Percentiles rank a stretch among this genome's conserved stretches.
These are phyloP conservation scores for Aspergillus asperescens DNA, from an alignment of 495 filamentous ascomycete species.

Conservation along the genomic window DNA sequence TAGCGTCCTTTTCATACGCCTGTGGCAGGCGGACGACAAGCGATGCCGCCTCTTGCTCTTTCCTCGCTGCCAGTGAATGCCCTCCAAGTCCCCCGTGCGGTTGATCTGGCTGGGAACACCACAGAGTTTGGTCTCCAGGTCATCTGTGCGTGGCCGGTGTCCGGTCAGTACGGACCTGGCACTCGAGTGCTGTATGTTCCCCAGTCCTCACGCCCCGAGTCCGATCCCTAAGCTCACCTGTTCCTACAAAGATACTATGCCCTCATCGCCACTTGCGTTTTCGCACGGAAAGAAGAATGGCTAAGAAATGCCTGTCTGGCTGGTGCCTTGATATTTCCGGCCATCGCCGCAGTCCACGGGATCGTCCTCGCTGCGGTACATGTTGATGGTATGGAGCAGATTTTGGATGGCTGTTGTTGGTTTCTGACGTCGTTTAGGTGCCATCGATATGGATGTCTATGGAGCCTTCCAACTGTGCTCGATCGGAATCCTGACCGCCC, in stretches of 20 bases:
- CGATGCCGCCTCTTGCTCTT: neutral
- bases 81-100: neutral
- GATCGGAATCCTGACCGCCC: slow-evolving; percentile 1
- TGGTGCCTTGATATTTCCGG: neutral
- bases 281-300: slow-evolving; percentile 3
- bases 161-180: slow-evolving; percentile 1
- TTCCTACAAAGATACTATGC: neutral
- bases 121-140: neutral
- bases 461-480: slow-evolving; percentile 5
- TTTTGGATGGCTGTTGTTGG: neutral
- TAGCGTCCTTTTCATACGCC: neutral
- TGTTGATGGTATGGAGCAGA: neutral
- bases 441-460: slow-evolving; percentile 4
- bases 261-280: neutral
- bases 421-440: neutral
- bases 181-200: neutral
- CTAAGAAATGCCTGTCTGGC: slow-evolving; percentile 2
- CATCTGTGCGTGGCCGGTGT: slow-evolving; percentile 1
- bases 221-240: neutral
- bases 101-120: neutral
- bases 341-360: slow-evolving; percentile 1
- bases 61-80: neutral
- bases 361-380: neutral
- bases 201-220: neutral
- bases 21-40: neutral